phyloP scores from a whole-genome alignment of 2,329 filamentous ascomycete species.

The Hymenoscyphus fructigenus region DNA sequence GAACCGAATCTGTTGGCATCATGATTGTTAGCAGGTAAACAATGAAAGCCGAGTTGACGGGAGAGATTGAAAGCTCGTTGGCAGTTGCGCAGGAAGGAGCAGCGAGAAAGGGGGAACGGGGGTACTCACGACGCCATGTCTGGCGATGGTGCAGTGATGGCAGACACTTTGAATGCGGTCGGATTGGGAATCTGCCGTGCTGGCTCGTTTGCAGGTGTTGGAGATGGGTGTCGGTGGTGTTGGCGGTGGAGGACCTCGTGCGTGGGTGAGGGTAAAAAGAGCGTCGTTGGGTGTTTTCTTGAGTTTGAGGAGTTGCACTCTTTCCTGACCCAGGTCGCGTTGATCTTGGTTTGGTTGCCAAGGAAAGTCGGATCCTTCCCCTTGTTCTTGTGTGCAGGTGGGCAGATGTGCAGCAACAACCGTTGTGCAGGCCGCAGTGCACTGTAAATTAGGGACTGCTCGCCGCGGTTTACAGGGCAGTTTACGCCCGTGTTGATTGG shows the following conservation, averaged over 20 bases:
- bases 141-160: conserved; percentile 30
- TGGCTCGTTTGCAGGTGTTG: conserved; percentile 16
- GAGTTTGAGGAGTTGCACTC: not conserved
- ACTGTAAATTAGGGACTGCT: not conserved
- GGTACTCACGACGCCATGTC: conserved; percentile 36
- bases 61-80: conserved; percentile 1
- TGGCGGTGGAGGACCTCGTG: not conserved
- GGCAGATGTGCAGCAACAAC: too few species aligned
- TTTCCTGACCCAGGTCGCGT: not conserved
- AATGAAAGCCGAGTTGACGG: conserved; percentile 19
- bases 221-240: conserved; percentile 6
- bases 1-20: conserved; percentile 56
- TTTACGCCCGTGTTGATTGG: not conserved
- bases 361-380: not conserved
- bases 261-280: conserved; percentile 6
- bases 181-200: conserved; percentile 21
- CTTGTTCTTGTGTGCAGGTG: not conserved
- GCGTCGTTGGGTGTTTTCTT: not conserved
- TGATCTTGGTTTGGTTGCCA: not conserved
- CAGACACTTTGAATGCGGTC: conserved; percentile 28
- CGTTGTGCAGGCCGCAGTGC: not conserved
- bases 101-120: conserved; percentile 15
- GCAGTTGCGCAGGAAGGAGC: conserved; percentile 12
- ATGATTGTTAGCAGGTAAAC: conserved; percentile 20
- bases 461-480: not conserved